Percentiles rank a stretch among this genome's conserved stretches.
These are phyloP conservation scores for Panellus pusillus DNA, from an alignment of 768 basidiomycete genomes.

Conservation along the genomic window DNA sequence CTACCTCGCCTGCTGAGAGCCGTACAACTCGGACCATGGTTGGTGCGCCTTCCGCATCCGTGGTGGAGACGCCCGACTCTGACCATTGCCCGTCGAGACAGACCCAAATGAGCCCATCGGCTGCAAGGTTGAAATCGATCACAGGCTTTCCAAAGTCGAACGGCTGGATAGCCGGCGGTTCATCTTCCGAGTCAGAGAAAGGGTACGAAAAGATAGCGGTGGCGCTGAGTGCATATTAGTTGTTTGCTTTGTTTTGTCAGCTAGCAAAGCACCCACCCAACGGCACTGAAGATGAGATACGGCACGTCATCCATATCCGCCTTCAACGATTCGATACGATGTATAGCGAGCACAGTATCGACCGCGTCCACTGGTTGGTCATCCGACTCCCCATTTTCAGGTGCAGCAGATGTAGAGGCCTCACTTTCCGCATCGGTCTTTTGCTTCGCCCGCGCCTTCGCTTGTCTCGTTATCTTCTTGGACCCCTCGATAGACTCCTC, in stretches of 20 bases:
- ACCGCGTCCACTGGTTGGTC: slow-evolving; percentile 16
- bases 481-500: slow-evolving; percentile 30
- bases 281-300: slow-evolving; percentile 62
- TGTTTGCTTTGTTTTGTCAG: not conserved
- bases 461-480: slow-evolving; percentile 19
- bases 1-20: slow-evolving; percentile 42
- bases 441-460: slow-evolving; percentile 18
- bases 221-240: slow-evolving; percentile 41
- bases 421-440: slow-evolving; percentile 21
- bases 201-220: slow-evolving; percentile 62
- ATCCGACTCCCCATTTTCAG: slow-evolving; percentile 8
- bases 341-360: slow-evolving; percentile 55
- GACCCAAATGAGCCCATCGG: slow-evolving; percentile 43
- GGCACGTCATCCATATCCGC: slow-evolving; percentile 29
- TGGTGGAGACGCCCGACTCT: slow-evolving; percentile 18
- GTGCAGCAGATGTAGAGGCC: slow-evolving; percentile 6
- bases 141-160: slow-evolving; percentile 61
- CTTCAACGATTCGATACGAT: slow-evolving; percentile 50
- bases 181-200: slow-evolving; percentile 24
- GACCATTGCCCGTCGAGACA: slow-evolving; percentile 30
- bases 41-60: slow-evolving; percentile 3
- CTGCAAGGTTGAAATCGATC: slow-evolving; percentile 51
- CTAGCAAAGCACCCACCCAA: slow-evolving; percentile 55
- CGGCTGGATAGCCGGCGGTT: slow-evolving; percentile 29
- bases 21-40: slow-evolving; percentile 32